These are phyloP conservation scores for Aspergillus bombycis DNA, from an alignment of 2,329 filamentous ascomycete genomes.

Conservation along the genomic window DNA sequence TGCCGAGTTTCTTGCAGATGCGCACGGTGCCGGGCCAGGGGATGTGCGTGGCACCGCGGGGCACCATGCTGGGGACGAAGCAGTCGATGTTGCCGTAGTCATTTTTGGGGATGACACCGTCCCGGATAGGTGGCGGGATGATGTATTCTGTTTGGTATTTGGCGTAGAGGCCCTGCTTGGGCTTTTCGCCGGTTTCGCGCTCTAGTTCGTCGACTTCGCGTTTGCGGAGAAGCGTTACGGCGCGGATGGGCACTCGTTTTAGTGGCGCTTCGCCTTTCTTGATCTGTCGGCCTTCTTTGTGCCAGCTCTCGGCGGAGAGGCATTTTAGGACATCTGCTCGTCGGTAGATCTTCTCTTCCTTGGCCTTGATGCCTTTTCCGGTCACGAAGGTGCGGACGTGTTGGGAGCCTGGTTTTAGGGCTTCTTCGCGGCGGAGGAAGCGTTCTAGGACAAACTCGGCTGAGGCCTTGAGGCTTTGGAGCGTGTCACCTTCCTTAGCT, in stretches of 20 bases:
- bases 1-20: slow-evolving; percentile 79
- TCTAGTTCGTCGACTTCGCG: slow-evolving; percentile 87
- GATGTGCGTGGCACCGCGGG: slow-evolving; percentile 79
- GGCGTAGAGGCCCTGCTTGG: slow-evolving; percentile 83
- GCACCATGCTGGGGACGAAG: slow-evolving; percentile 92
- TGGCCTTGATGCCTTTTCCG: slow-evolving; percentile 72
- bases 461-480: slow-evolving; percentile 87
- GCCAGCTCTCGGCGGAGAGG: slow-evolving; percentile 94
- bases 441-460: slow-evolving; percentile 82
- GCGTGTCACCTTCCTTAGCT: slow-evolving; percentile 75
- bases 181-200: slow-evolving; percentile 77
- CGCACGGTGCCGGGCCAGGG: slow-evolving; percentile 75
- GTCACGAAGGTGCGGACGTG: slow-evolving; percentile 75
- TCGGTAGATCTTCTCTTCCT: slow-evolving; percentile 78
- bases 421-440: slow-evolving; percentile 90
- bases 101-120: slow-evolving; percentile 91
- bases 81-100: slow-evolving; percentile 95
- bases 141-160: slow-evolving; percentile 92
- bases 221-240: slow-evolving; percentile 83
- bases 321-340: slow-evolving; percentile 80
- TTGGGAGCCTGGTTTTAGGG: slow-evolving; percentile 68
- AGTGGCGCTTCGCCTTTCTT: slow-evolving; percentile 71
- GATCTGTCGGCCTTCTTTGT: slow-evolving; percentile 87
- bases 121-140: slow-evolving; percentile 80
- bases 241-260: slow-evolving; percentile 87